Conservation (phyloP, 352 stramenopile species). For the Pythium myriotylum region DNA sequence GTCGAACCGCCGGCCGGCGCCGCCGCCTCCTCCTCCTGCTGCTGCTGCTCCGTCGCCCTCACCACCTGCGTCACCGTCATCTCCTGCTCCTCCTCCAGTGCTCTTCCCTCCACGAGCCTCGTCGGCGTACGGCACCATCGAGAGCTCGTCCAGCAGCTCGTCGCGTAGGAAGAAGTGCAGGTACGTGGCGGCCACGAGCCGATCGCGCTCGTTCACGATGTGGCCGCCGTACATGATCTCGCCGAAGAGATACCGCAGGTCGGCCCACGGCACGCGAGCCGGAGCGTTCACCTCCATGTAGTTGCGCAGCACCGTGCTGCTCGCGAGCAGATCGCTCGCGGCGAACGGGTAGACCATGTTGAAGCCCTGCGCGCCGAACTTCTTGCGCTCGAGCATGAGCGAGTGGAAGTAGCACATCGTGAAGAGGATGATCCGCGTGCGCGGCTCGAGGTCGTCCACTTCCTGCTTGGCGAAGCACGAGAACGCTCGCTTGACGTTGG, state of each 20-base stretch:
- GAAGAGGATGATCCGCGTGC: constrained; percentile 89
- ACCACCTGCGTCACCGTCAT: constrained; percentile 20
- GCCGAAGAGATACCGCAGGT: constrained; percentile 88
- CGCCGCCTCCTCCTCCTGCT: constrained; percentile 13
- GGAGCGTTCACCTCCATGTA: constrained; percentile 92
- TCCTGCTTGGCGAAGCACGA: constrained; percentile 71
- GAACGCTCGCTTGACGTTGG: constrained; percentile 88
- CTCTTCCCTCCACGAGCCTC: constrained; percentile 31
- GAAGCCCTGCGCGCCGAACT: constrained; percentile 90
- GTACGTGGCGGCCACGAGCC: constrained; percentile 83
- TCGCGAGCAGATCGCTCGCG: constrained; percentile 82
- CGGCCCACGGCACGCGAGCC: constrained; percentile 86
- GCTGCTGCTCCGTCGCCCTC: too few species aligned
- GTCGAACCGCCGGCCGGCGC: constrained; percentile 40
- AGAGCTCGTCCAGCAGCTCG: constrained; percentile 89
- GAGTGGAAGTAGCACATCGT: constrained; percentile 93
- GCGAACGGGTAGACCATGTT: constrained; percentile 93
- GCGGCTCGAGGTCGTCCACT: constrained; percentile 83
- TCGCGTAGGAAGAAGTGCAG: constrained; percentile 88
- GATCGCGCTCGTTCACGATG: constrained; percentile 85
- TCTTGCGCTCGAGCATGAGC: constrained; percentile 92
- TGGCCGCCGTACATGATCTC: constrained; percentile 91
- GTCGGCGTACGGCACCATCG: constrained; percentile 87
- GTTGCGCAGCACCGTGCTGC: constrained; percentile 84
- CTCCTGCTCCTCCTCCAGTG: constrained; percentile 23